These are phyloP conservation scores for Osmanthus fragrans DNA, from an alignment of 257 asterid genomes.

Conservation along the genomic window DNA sequence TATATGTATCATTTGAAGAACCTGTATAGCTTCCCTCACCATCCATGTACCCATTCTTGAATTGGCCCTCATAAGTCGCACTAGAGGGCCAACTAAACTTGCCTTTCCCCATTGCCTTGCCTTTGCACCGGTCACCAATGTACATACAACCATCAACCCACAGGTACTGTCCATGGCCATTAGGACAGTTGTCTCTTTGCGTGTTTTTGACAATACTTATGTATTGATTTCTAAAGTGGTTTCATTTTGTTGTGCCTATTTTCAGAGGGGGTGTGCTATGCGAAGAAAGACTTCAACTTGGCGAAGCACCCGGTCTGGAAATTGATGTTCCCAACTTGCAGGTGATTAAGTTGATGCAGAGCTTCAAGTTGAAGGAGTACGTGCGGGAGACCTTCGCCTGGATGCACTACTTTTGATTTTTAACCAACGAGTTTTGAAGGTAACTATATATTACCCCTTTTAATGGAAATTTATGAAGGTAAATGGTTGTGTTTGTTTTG, in stretches of 20 bases:
- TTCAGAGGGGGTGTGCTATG: too few species aligned
- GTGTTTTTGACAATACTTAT: too few species aligned
- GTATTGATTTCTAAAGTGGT: too few species aligned
- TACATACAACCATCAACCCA: conserved; percentile 94
- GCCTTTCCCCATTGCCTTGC: conserved; percentile 71
- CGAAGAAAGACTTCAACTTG: too few species aligned
- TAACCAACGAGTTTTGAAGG: conserved; percentile 85
- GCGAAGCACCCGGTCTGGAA: conserved; percentile 9
- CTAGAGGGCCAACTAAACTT: conserved; percentile 94
- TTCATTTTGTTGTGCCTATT: too few species aligned
- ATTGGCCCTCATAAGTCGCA: conserved; percentile 83
- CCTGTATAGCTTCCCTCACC: too few species aligned
- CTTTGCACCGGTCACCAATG: conserved; percentile 76
- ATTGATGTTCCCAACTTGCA: conserved; percentile 76
- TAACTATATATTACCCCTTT: too few species aligned
- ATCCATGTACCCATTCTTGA: conserved; percentile 77
- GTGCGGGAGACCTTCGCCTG: conserved; percentile 46
- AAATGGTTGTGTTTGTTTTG: too few species aligned
- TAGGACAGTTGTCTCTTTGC: conserved; percentile 34
- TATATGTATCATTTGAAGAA: too few species aligned
- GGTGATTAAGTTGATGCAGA: conserved; percentile 95
- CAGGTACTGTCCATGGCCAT: conserved; percentile 70
- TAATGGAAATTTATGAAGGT: too few species aligned
- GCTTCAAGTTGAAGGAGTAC: conserved; percentile 87
- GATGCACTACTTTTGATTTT: conserved; percentile 48